Evolutionary conservation across 495 filamentous ascomycete genomes (phyloP).

Genomic region (Hyphodiscus hymeniophilus): DNA sequence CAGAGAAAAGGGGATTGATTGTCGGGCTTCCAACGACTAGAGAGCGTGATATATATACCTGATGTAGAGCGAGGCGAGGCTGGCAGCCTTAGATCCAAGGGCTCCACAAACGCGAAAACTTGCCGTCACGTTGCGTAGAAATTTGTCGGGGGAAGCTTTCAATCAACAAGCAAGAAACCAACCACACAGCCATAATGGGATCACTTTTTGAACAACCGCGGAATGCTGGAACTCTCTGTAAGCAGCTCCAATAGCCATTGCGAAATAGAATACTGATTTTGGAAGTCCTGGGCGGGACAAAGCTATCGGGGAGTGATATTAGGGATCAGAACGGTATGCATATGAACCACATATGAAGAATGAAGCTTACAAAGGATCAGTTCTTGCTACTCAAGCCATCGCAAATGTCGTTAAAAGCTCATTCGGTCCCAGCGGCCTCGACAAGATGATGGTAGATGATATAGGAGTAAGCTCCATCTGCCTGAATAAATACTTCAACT

Average conservation of each 20-base stretch:
- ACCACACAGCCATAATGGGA: slow-evolving; percentile 50
- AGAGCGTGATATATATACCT: too few species aligned
- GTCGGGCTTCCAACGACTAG: too few species aligned
- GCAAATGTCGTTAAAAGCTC: slow-evolving; percentile 98
- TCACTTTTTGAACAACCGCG: slow-evolving; percentile 83
- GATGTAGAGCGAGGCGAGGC: too few species aligned
- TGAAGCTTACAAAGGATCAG: slow-evolving; percentile 38
- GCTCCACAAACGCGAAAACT: not conserved
- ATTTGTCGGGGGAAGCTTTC: slow-evolving; percentile 2
- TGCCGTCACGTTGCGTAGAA: not conserved
- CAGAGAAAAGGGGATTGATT: too few species aligned
- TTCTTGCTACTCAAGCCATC: slow-evolving; percentile 91
- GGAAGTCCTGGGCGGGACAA: slow-evolving; percentile 78
- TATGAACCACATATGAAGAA: not conserved
- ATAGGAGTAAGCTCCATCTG: slow-evolving; percentile 63
- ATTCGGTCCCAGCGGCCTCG: slow-evolving; percentile 91
- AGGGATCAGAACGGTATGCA: slow-evolving; percentile 84
- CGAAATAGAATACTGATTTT: slow-evolving; percentile 11
- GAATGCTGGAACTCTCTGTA: slow-evolving; percentile 80
- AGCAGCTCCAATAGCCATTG: too few species aligned
- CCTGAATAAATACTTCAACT: slow-evolving; percentile 8
- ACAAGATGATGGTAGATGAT: slow-evolving; percentile 99
- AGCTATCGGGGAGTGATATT: slow-evolving; percentile 95
- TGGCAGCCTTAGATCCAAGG: too few species aligned
- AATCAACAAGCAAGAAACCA: slow-evolving; percentile 3